A percentile compares a stretch with the other conserved stretches of the same genome.
phyloP scores from a whole-genome alignment of 202 grass and related monocot genomes.

The Brachypodium distachyon region DNA sequence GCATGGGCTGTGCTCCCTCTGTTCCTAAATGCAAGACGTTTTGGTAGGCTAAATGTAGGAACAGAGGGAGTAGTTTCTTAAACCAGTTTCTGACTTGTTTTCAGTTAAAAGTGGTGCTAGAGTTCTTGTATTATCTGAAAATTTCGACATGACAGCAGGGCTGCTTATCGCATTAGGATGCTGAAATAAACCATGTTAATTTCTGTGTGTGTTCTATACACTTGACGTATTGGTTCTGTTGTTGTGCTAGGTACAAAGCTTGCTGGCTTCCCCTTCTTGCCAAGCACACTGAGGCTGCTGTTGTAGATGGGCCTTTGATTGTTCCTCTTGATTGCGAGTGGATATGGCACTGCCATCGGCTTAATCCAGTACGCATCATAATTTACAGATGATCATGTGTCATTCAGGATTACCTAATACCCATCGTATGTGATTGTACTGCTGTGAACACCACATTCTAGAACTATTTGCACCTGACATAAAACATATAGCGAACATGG shows the following conservation, averaged over 20 bases:
- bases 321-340: slow-evolving; percentile 84
- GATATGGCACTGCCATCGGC: slow-evolving; percentile 93
- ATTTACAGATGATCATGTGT: neutral
- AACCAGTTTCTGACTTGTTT: neutral
- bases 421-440: neutral
- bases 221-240: neutral
- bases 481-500: neutral
- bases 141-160: neutral
- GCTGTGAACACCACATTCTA: neutral
- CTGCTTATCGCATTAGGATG: neutral
- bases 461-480: neutral
- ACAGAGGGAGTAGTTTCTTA: neutral
- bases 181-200: neutral
- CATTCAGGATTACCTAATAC: neutral
- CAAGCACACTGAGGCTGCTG: slow-evolving; percentile 45
- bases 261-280: slow-evolving; percentile 79
- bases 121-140: neutral
- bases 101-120: neutral
- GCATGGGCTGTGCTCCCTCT: too few relatives aligned
- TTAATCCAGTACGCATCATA: slow-evolving; percentile 51
- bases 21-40: too few relatives aligned
- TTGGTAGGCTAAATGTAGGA: too few relatives aligned
- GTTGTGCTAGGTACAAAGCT: slow-evolving; percentile 52
- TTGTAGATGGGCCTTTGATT: slow-evolving; percentile 41
- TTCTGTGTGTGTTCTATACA: neutral